Evolutionary conservation across 805 yeast genomes (phyloP).

Genomic region (Candida bentonensis): DNA sequence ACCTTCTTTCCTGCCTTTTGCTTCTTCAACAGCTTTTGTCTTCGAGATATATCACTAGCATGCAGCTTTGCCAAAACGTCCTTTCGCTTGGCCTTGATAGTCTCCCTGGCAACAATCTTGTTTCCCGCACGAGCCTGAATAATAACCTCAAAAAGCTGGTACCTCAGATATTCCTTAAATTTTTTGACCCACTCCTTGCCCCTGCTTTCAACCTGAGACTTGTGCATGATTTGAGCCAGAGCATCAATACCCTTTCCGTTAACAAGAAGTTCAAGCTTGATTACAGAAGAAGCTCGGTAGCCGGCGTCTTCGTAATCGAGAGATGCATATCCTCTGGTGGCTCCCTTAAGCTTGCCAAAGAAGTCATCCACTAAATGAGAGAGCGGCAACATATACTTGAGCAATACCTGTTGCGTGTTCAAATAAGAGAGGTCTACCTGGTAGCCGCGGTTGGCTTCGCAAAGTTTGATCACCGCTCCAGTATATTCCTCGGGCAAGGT

Average conservation of each 20-base stretch:
- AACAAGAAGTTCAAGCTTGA: conserved; percentile 76
- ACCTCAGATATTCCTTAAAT: conserved; percentile 63
- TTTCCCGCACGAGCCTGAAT: conserved; percentile 79
- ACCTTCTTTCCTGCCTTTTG: conserved; percentile 91
- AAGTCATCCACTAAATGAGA: conserved; percentile 90
- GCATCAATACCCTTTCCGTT: conserved; percentile 89
- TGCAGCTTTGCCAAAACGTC: conserved; percentile 90
- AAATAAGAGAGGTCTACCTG: conserved; percentile 70
- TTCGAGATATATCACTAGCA: conserved; percentile 83
- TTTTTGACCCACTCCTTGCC: conserved; percentile 76
- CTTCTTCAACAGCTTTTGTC: conserved; percentile 72
- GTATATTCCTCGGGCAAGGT: conserved; percentile 82
- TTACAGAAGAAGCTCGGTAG: conserved; percentile 63
- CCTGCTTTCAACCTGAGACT: conserved; percentile 52
- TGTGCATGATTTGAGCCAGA: conserved; percentile 78
- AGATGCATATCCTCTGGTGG: conserved; percentile 86
- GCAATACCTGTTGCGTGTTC: conserved; percentile 64
- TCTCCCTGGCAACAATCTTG: conserved; percentile 77
- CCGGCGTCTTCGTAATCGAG: conserved; percentile 93
- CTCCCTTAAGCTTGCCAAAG: conserved; percentile 83
- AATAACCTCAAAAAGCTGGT: conserved; percentile 82
- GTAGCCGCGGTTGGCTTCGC: conserved; percentile 71
- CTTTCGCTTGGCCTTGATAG: conserved; percentile 83
- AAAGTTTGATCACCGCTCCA: conserved; percentile 74
- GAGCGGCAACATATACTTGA: conserved; percentile 72